phyloP scores from a whole-genome alignment of 768 basidiomycete species.

The Russula virescens region DNA sequence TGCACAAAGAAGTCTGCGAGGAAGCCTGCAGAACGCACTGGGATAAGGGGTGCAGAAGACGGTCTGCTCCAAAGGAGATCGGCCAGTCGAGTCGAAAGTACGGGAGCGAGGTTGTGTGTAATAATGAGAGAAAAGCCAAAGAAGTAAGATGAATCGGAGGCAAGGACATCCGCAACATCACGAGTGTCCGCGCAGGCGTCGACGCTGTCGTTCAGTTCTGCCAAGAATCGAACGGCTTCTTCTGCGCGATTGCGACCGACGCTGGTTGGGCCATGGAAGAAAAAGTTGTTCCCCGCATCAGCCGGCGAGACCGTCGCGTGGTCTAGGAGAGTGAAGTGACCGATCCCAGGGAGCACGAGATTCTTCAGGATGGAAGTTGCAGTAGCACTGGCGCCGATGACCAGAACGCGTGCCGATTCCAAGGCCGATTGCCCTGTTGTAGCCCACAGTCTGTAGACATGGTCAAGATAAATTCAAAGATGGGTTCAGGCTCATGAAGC shows the following conservation, averaged over 20 bases:
- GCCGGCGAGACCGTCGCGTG: conserved; percentile 50
- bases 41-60: conserved; percentile 61
- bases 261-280: conserved; percentile 69
- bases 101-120: conserved; percentile 68
- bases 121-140: conserved; percentile 73
- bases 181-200: conserved; percentile 57
- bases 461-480: neutral
- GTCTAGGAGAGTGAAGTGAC: conserved; percentile 92
- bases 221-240: conserved; percentile 70
- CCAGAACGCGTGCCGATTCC: conserved; percentile 75
- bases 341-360: conserved; percentile 91
- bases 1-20: conserved; percentile 85
- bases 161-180: conserved; percentile 53
- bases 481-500: conserved; percentile 20
- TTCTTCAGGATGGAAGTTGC: conserved; percentile 92
- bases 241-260: conserved; percentile 75
- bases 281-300: conserved; percentile 96
- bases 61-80: conserved; percentile 60
- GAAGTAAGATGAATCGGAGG: conserved; percentile 48
- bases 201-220: conserved; percentile 87
- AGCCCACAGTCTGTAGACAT: conserved; percentile 72
- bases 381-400: conserved; percentile 76
- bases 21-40: conserved; percentile 84
- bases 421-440: conserved; percentile 85
- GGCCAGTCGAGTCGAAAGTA: conserved; percentile 52